Conservation (phyloP, 305 asterid species). For the Coffea humblotiana region DNA sequence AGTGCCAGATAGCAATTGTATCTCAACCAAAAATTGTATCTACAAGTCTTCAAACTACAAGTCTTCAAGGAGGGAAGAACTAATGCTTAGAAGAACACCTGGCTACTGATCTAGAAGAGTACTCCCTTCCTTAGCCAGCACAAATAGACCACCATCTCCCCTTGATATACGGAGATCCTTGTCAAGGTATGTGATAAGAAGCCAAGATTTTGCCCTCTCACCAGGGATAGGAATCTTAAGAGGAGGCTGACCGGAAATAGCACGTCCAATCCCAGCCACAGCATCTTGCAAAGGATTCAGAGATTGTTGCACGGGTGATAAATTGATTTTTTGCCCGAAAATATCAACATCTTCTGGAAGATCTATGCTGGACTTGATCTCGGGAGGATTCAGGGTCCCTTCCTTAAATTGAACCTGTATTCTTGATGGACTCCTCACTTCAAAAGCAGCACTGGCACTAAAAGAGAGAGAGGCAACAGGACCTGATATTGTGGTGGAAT, state of each 20-base stretch:
- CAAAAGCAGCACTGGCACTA: conserved; percentile 84
- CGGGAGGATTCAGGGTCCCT: conserved; percentile 86
- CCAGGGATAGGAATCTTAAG: conserved; percentile 85
- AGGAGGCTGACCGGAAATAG: conserved; percentile 84
- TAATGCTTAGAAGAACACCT: conserved; percentile 8
- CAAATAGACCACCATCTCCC: conserved; percentile 96
- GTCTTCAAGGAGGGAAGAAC: conserved; percentile 1
- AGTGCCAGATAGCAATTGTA: not conserved
- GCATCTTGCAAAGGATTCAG: conserved; percentile 66
- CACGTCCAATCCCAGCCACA: conserved; percentile 58
- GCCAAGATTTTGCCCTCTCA: conserved; percentile 72
- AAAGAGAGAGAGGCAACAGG: conserved; percentile 69
- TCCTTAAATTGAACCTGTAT: conserved; percentile 91
- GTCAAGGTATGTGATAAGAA: conserved; percentile 81
- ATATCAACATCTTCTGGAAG: conserved; percentile 66
- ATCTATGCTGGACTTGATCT: conserved; percentile 75
- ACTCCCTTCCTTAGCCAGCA: conserved; percentile 94
- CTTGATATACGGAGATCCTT: conserved; percentile 84
- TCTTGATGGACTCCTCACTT: conserved; percentile 82
- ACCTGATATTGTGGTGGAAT: conserved; percentile 57
- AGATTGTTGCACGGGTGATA: conserved; percentile 62
- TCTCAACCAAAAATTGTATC: not conserved
- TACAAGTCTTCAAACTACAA: conserved; percentile 3
- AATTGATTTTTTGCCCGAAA: conserved; percentile 78
- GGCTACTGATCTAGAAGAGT: conserved; percentile 60